Percentiles rank a stretch among this genome's conserved stretches.
These are phyloP conservation scores for Platismatia glauca DNA, from an alignment of 495 filamentous ascomycete genomes.

Conservation along the genomic window DNA sequence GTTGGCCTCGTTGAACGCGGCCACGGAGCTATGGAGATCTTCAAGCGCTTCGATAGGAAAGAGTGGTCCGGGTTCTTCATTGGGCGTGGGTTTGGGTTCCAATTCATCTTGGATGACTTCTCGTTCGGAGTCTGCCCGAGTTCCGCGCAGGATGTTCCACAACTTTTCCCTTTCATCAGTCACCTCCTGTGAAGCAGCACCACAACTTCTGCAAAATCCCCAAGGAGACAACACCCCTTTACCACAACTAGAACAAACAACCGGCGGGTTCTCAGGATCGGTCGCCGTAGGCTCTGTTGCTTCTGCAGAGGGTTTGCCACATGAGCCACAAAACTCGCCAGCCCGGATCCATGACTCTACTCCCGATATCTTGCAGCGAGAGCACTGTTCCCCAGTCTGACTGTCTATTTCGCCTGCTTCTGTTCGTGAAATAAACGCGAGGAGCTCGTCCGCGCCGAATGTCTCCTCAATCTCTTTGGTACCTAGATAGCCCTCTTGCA, in stretches of 20 bases:
- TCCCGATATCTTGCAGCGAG: not conserved
- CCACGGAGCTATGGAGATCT: not conserved
- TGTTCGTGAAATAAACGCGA: not conserved
- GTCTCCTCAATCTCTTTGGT: constrained; percentile 10
- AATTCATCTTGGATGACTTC: not conserved
- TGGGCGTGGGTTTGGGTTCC: not conserved
- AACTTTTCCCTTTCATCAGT: not conserved
- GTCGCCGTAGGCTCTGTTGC: not conserved
- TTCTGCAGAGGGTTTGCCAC: not conserved
- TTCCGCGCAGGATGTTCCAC: not conserved
- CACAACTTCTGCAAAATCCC: not conserved
- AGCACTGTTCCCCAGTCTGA: constrained; percentile 2
- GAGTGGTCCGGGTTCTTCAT: not conserved
- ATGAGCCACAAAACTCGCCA: not conserved
- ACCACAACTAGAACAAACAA: not conserved
- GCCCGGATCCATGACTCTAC: not conserved
- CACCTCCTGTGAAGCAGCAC: not conserved
- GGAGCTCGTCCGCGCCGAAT: not conserved
- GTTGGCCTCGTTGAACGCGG: not conserved
- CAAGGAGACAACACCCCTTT: not conserved
- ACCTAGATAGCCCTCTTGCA: constrained; percentile 19
- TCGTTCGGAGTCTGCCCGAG: not conserved
- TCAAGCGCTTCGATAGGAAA: not conserved
- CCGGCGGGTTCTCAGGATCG: not conserved
- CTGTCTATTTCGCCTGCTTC: not conserved